phyloP scores from a whole-genome alignment of 495 filamentous ascomycete genomes.

The Apodospora peruviana region DNA sequence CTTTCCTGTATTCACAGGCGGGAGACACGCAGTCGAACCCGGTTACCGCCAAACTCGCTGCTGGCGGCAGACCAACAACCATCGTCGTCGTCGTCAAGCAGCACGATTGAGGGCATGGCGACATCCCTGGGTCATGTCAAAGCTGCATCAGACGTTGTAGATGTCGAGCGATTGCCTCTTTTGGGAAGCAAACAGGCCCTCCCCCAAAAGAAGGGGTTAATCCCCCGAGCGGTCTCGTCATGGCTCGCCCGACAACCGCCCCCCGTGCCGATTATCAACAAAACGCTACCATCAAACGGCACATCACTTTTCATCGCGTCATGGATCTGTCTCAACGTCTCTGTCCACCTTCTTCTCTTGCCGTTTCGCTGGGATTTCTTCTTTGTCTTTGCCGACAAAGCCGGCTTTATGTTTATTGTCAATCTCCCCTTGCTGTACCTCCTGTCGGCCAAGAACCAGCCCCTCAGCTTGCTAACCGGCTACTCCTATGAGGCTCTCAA shows the following conservation, averaged over 20 bases:
- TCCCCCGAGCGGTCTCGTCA: conserved; percentile 11
- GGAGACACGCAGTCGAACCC: not conserved
- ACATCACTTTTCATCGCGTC: conserved; percentile 42
- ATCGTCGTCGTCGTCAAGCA: conserved; percentile 11
- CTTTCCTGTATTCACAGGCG: conserved; percentile 24
- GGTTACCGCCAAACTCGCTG: not conserved
- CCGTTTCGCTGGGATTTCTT: conserved; percentile 37
- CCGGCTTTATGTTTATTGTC: conserved; percentile 45
- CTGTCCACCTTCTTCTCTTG: conserved; percentile 47
- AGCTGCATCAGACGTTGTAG: conserved; percentile 1
- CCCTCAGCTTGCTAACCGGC: conserved; percentile 51
- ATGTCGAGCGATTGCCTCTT: conserved; percentile 17
- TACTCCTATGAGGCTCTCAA: conserved; percentile 61
- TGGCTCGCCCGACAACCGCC: conserved; percentile 49
- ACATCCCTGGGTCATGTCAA: conserved; percentile 7
- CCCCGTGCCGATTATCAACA: conserved; percentile 49
- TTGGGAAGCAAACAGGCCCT: not conserved
- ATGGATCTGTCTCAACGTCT: conserved; percentile 50
- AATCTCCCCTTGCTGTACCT: conserved; percentile 59
- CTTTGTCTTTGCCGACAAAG: conserved; percentile 52
- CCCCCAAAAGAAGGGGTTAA: not conserved
- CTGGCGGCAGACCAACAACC: not conserved
- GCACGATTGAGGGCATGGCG: conserved; percentile 6
- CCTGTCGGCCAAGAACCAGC: conserved; percentile 59
- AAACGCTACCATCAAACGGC: conserved; percentile 47